These are phyloP conservation scores for Ascomycota sp. DNA, from an alignment of 2,329 filamentous ascomycete genomes.

Conservation along the genomic window DNA sequence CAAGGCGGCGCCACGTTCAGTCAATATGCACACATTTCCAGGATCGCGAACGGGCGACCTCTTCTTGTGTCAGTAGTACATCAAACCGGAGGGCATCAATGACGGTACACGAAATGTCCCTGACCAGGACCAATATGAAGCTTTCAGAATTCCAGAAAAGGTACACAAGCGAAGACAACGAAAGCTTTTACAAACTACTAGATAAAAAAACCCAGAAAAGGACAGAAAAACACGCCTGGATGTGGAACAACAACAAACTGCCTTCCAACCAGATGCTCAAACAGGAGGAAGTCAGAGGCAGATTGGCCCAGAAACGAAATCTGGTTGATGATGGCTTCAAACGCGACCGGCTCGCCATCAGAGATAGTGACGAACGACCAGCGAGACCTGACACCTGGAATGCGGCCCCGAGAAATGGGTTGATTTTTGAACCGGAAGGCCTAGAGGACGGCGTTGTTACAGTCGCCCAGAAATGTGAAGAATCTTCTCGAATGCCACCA, in stretches of 20 bases:
- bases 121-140: slow-evolving; percentile 57
- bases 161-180: slow-evolving; percentile 95
- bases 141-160: slow-evolving; percentile 73
- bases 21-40: slow-evolving; percentile 7
- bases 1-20: slow-evolving; percentile 27
- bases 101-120: slow-evolving; percentile 18
- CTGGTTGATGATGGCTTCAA: slow-evolving; percentile 36
- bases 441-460: slow-evolving; percentile 41
- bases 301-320: slow-evolving; percentile 22
- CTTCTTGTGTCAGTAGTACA: slow-evolving; percentile 50
- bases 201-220: slow-evolving; percentile 78
- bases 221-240: slow-evolving; percentile 70
- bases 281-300: slow-evolving; percentile 40
- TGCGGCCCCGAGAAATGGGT: slow-evolving; percentile 50
- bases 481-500: slow-evolving; percentile 50
- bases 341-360: slow-evolving; percentile 39
- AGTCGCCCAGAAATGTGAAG: slow-evolving; percentile 45
- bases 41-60: slow-evolving; percentile 34
- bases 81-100: slow-evolving; percentile 36
- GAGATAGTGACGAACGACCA: slow-evolving; percentile 48
- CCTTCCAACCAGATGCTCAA: slow-evolving; percentile 58
- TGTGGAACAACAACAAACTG: slow-evolving; percentile 78
- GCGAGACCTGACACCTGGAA: slow-evolving; percentile 64
- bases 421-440: slow-evolving; percentile 69
- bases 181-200: slow-evolving; percentile 81